Percentiles rank a stretch among this genome's conserved stretches.
Evolutionary conservation across 2,329 filamentous ascomycete genomes (phyloP).

Genomic region (Colletotrichum ledebouriae): DNA sequence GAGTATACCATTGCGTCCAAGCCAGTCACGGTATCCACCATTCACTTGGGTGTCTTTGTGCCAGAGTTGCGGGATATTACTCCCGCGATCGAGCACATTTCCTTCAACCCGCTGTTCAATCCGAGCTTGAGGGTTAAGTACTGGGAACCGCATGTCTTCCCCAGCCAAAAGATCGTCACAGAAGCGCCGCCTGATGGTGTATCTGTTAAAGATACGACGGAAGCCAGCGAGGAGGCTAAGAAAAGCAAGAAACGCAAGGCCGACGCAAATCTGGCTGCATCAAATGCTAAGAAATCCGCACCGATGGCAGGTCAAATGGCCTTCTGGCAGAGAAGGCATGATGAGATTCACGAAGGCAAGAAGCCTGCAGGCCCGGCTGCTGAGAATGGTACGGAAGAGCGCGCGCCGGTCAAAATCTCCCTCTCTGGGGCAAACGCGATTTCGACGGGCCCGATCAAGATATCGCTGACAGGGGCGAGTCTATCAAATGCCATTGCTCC

Average conservation of each 20-base stretch:
- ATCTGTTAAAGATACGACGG: conserved; percentile 55
- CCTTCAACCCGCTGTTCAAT: conserved; percentile 79
- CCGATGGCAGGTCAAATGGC: conserved; percentile 60
- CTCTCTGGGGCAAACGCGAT: conserved; percentile 34
- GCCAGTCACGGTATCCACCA: conserved; percentile 78
- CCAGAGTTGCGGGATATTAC: conserved; percentile 73
- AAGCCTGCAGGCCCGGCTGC: conserved; percentile 4
- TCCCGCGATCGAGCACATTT: conserved; percentile 70
- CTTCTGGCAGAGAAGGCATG: conserved; percentile 60
- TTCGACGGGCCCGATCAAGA: conserved; percentile 47
- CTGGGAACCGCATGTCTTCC: conserved; percentile 81
- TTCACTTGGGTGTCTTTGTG: conserved; percentile 88
- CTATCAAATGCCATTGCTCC: conserved; percentile 24
- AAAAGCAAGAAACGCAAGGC: conserved; percentile 68
- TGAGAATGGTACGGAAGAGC: conserved; percentile 28
- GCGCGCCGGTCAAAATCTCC: conserved; percentile 44
- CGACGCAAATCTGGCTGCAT: conserved; percentile 52
- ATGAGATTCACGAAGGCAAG: conserved; percentile 53
- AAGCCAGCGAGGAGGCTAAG: conserved; percentile 49
- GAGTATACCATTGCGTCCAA: conserved; percentile 84
- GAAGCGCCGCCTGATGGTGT: conserved; percentile 59
- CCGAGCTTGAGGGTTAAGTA: conserved; percentile 77
- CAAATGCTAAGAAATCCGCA: conserved; percentile 53
- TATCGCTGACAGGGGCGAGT: conserved; percentile 47
- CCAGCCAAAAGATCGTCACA: conserved; percentile 73